Base-by-base conservation (phyloP, 2,329 filamentous ascomycete genomes). In the Fusarium caatingaense region DNA sequence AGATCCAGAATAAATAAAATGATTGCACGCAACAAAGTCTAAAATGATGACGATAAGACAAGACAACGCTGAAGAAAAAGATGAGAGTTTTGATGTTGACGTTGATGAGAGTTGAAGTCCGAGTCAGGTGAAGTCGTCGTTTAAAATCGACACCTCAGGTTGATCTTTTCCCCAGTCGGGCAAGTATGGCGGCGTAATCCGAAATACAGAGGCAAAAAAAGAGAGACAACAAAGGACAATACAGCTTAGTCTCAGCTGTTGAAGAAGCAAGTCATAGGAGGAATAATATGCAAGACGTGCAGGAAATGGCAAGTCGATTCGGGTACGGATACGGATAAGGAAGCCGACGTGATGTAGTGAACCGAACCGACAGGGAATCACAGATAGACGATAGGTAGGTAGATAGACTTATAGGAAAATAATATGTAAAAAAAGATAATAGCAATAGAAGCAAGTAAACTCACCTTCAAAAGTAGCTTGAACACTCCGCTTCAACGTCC, bases 401-500 rank as follows among this genome's bases (percentile, higher is more conserved):
- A n/a, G n/a, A n/a, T n/a, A n/a, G 47, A 54, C 48, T 60, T 50
- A 48, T 56, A 32, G 23, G 9, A 21, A 13, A 54, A 48, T 37
- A 48, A 21, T 27, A 32, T 25, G 37, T 54, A 44, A 44, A 42
- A 16, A 41, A 21, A 42, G 20, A 28, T 21, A 48, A 55, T 9
- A 50, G 21, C 32, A 46, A 30, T 44, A 28, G 23, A 45, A 55
- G 28, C 2, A 28, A 25, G 21, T n/a, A 68, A 59, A 69, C 82
- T 74, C 83, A 88, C 88, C 87, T 80, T 89, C 86, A 81, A 89
- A 89, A 40, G 86, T 84, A 66, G 87, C 83, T 78, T 89, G 87
- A 58, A 88, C 86, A 71, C 83, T 88, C 75, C 87, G 83, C 80
- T 89, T 90, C 57, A 88, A 81, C 72, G 66, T 68, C 40, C 72